Percentiles rank a stretch among this genome's conserved stretches.
These are phyloP conservation scores for Solanum hybrid DNA, from an alignment of 305 asterid species.

Conservation along the genomic window DNA sequence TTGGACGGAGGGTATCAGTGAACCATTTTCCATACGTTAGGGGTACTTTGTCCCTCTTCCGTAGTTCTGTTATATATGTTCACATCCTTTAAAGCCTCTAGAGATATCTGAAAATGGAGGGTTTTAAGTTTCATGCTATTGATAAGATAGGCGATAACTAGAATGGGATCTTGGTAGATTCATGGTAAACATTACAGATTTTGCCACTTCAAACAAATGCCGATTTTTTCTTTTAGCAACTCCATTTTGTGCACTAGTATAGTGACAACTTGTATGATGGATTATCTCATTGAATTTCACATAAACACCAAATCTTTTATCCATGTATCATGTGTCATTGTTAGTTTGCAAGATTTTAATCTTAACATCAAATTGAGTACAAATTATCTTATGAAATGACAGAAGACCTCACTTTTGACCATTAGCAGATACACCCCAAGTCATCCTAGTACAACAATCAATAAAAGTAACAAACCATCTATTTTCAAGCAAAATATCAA, in stretches of 20 bases:
- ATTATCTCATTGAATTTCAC: neutral
- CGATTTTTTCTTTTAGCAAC: neutral
- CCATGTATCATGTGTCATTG: neutral
- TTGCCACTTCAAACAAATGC: neutral
- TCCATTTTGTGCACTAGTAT: neutral
- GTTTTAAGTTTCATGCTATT: neutral
- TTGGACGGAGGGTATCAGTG: neutral
- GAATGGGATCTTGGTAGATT: neutral
- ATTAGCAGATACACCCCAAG: neutral
- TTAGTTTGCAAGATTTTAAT: neutral
- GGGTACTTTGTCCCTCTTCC: neutral
- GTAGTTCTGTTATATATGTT: neutral
- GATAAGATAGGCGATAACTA: neutral
- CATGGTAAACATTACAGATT: neutral
- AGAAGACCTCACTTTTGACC: neutral
- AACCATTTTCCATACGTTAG: neutral
- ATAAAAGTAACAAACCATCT: neutral
- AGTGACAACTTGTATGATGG: neutral
- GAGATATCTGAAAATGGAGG: neutral
- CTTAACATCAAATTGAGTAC: neutral
- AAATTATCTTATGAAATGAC: neutral
- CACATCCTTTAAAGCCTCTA: neutral
- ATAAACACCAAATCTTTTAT: neutral
- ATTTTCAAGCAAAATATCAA: neutral
- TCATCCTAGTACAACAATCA: neutral